Conservation (phyloP, 768 basidiomycete genomes). For the Boletus vinaceobasis region DNA sequence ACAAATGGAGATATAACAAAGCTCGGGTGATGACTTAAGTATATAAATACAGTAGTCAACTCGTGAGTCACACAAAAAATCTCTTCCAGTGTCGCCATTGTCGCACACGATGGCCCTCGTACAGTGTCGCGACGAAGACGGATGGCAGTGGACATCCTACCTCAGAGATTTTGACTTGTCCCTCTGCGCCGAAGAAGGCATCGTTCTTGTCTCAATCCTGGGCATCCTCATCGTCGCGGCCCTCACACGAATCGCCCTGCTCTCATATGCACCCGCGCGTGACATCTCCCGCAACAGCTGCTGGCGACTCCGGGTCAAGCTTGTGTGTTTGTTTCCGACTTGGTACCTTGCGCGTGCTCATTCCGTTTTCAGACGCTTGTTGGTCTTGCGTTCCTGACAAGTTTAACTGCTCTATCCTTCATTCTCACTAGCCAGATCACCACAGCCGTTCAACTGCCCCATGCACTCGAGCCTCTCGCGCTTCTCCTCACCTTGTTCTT, state of each 20-base stretch:
- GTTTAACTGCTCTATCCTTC: conserved; percentile 42
- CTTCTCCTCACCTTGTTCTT: conserved; percentile 47
- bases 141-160: conserved; percentile 61
- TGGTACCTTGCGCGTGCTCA: neutral
- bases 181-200: conserved; percentile 76
- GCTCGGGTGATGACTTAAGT: no score
- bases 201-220: conserved; percentile 55
- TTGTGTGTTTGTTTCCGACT: conserved; percentile 45
- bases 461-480: conserved; percentile 57
- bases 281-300: conserved; percentile 46
- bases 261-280: conserved; percentile 23
- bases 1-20: no score
- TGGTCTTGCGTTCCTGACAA: conserved; percentile 42
- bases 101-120: conserved; percentile 31
- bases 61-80: no score
- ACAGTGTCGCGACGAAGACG: conserved; percentile 54
- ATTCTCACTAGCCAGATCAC: conserved; percentile 35
- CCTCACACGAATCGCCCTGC: conserved; percentile 37
- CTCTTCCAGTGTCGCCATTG: neutral
- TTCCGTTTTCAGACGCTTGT: conserved; percentile 43
- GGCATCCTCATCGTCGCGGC: conserved; percentile 42
- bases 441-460: conserved; percentile 43
- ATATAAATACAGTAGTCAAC: no score
- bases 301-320: conserved; percentile 55
- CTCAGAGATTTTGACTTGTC: conserved; percentile 71